These are phyloP conservation scores for Prillingera fragicola DNA, from an alignment of 1,284 basidiomycete genomes.

Conservation along the genomic window DNA sequence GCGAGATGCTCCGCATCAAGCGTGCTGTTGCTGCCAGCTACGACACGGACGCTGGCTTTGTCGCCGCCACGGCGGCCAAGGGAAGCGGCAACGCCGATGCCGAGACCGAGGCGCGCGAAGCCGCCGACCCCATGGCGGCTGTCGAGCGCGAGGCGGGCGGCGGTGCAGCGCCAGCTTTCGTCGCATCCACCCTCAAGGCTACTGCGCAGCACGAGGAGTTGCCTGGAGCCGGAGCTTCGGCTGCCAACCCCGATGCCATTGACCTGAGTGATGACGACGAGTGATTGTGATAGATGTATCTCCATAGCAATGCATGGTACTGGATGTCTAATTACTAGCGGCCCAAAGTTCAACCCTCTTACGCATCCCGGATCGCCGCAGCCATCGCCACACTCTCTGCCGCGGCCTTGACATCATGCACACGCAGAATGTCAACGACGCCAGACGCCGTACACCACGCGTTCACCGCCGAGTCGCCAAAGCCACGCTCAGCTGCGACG, in stretches of 20 bases:
- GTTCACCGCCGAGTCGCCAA: conserved; percentile 77
- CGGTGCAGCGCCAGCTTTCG: conserved; percentile 55
- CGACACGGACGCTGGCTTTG: conserved; percentile 83
- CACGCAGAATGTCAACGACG: conserved; percentile 64
- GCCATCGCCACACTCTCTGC: conserved; percentile 57
- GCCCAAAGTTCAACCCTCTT: too few species aligned
- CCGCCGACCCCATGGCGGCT: conserved; percentile 55
- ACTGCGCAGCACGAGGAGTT: conserved; percentile 28
- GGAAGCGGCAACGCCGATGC: conserved; percentile 37
- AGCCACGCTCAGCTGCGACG: conserved; percentile 60
- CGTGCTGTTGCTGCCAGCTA: conserved; percentile 96
- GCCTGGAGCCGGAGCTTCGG: conserved; percentile 18
- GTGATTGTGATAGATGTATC: conserved; percentile 22
- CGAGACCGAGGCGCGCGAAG: conserved; percentile 40
- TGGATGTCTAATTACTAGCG: too few species aligned
- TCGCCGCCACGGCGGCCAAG: conserved; percentile 65
- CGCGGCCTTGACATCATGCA: conserved; percentile 75
- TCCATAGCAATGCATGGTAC: background rate
- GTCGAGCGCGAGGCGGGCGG: conserved; percentile 57
- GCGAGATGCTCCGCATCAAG: conserved; percentile 98
- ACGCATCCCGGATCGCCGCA: conserved; percentile 49
- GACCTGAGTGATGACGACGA: conserved; percentile 46
- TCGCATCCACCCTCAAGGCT: conserved; percentile 54
- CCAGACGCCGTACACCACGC: conserved; percentile 70
- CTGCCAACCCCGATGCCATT: conserved; percentile 47